phyloP scores from a whole-genome alignment of 306 rosid species.

The Prunus campanulata region DNA sequence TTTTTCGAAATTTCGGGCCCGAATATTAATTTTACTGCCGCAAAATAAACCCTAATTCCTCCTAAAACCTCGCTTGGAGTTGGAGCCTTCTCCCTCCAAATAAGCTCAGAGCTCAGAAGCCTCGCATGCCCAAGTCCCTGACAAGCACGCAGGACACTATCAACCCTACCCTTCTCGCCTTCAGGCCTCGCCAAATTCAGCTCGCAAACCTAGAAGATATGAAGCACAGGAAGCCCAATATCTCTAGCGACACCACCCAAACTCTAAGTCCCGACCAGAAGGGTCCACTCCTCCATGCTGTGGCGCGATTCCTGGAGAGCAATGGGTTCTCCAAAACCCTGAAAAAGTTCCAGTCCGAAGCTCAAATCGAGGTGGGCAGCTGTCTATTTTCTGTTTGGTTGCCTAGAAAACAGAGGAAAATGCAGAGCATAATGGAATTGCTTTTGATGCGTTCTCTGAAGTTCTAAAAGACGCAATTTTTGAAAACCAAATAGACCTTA shows the following conservation, averaged over 20 bases:
- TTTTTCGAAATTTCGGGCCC: neutral
- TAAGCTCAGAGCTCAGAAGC: neutral
- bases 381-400: neutral
- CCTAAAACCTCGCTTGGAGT: neutral
- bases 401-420: neutral
- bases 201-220: conserved; percentile 32
- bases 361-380: conserved; percentile 48
- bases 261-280: conserved; percentile 25
- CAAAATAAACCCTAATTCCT: conserved; percentile 11
- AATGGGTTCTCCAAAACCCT: conserved; percentile 68
- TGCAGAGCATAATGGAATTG: neutral
- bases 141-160: conserved; percentile 10
- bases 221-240: conserved; percentile 28
- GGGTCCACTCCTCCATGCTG: conserved; percentile 52
- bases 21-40: neutral
- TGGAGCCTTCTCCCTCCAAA: conserved; percentile 1
- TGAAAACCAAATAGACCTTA: neutral
- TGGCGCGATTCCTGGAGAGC: conserved; percentile 53
- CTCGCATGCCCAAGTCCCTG: conserved; percentile 52
- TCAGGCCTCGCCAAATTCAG: conserved; percentile 74
- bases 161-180: conserved; percentile 42
- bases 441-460: neutral
- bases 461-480: neutral
- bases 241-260: conserved; percentile 8
- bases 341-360: conserved; percentile 67